Percentiles rank a stretch among this genome's conserved stretches.
phyloP scores from a whole-genome alignment of 371 early-diverging fungal species.

The Umbelopsis sp. region DNA sequence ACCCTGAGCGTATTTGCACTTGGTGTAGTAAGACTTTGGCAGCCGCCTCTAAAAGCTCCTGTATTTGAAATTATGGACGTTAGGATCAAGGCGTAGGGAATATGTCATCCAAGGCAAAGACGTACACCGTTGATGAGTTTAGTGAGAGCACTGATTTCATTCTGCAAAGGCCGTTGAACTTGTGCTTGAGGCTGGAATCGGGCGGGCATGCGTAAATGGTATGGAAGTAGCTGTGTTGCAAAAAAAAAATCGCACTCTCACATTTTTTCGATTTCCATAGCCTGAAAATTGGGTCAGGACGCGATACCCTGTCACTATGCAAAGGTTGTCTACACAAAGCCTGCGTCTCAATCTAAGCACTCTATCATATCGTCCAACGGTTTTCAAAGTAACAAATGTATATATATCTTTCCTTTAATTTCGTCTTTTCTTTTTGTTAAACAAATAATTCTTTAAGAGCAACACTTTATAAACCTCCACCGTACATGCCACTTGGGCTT shows the following conservation, averaged over 20 bases:
- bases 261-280: background rate
- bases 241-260: background rate
- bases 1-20: constrained; percentile 36
- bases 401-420: constrained; percentile 1
- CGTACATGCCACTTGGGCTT: constrained; percentile 14
- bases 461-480: constrained; percentile 14
- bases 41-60: constrained; percentile 51
- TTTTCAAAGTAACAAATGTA: background rate
- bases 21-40: constrained; percentile 48
- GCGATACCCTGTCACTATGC: too few species aligned
- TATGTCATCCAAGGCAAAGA: background rate
- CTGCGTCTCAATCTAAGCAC: too few species aligned
- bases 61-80: background rate
- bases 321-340: too few species aligned
- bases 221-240: background rate
- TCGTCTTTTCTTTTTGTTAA: background rate
- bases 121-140: constrained; percentile 38
- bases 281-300: background rate
- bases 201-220: constrained; percentile 28
- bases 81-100: background rate
- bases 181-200: constrained; percentile 30
- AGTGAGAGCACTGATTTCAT: constrained; percentile 35
- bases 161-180: constrained; percentile 40
- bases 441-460: constrained; percentile 8
- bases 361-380: too few species aligned